Conservation (phyloP, 2,329 filamentous ascomycete genomes). For the Trichophyton schoenleinii region DNA sequence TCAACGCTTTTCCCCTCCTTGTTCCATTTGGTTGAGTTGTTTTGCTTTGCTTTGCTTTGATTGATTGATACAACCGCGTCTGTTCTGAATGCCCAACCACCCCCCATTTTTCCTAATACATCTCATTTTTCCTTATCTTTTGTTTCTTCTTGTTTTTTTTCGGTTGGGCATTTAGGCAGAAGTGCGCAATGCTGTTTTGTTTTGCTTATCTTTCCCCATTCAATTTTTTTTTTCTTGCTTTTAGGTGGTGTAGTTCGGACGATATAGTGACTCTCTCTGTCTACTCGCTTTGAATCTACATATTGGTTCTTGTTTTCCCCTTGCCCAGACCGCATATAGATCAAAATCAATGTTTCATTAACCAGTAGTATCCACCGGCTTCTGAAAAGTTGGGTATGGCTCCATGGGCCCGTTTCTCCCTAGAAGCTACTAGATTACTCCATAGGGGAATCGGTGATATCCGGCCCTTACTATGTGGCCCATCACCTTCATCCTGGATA, state of each 20-base stretch:
- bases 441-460: no score
- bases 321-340: background rate
- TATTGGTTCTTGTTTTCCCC: background rate
- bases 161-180: slow-evolving; percentile 30
- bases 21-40: background rate
- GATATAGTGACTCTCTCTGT: background rate
- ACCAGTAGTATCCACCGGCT: no score
- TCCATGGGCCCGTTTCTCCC: no score
- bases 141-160: slow-evolving; percentile 12
- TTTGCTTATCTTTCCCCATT: background rate
- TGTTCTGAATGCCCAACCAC: slow-evolving; percentile 26
- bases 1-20: background rate
- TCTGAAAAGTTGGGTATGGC: no score
- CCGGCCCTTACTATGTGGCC: no score
- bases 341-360: no score
- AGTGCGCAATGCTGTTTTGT: slow-evolving; percentile 32
- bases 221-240: background rate
- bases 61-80: slow-evolving; percentile 39
- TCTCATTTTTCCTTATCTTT: slow-evolving; percentile 11
- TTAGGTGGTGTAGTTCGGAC: background rate
- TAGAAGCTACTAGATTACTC: no score
- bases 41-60: slow-evolving; percentile 14
- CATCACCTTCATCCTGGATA: background rate
- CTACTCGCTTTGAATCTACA: background rate
- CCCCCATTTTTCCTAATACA: slow-evolving; percentile 13